These are phyloP conservation scores for Penicillium palitans DNA, from an alignment of 2,329 filamentous ascomycete genomes.

Conservation along the genomic window DNA sequence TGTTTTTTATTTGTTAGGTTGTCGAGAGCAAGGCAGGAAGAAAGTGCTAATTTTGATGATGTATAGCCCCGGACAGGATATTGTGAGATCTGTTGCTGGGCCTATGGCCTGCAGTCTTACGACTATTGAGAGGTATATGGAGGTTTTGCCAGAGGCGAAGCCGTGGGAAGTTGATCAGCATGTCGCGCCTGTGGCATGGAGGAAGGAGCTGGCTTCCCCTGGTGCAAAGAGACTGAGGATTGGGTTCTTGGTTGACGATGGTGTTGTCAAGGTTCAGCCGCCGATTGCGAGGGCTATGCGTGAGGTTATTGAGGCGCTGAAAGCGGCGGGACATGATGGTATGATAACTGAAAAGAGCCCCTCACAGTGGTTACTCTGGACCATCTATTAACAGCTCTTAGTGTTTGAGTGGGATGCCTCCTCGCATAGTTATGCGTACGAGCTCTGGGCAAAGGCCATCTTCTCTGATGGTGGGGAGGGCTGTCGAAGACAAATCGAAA, in stretches of 20 bases:
- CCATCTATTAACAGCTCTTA: neutral
- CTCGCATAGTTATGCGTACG: slow-evolving; percentile 30
- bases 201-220: slow-evolving; percentile 25
- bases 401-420: slow-evolving; percentile 38
- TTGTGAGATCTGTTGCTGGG: slow-evolving; percentile 31
- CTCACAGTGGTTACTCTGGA: fast-evolving
- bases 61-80: slow-evolving; percentile 29
- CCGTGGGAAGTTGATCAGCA: slow-evolving; percentile 43
- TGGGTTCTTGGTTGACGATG: slow-evolving; percentile 62
- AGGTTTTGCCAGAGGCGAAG: slow-evolving; percentile 34
- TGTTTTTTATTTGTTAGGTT: neutral
- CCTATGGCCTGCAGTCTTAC: slow-evolving; percentile 30
- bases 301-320: slow-evolving; percentile 56
- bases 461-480: slow-evolving; percentile 37
- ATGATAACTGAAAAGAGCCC: slow-evolving; percentile 25
- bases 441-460: slow-evolving; percentile 36
- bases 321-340: slow-evolving; percentile 57
- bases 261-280: slow-evolving; percentile 60
- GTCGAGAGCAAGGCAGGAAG: too few species aligned
- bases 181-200: slow-evolving; percentile 41
- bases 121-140: slow-evolving; percentile 36
- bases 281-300: slow-evolving; percentile 58
- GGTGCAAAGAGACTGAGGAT: slow-evolving; percentile 55
- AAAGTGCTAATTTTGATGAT: neutral
- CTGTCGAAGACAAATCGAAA: slow-evolving; percentile 29